A percentile compares a stretch with the other conserved stretches of the same genome.
Evolutionary conservation across 2,329 filamentous ascomycete genomes (phyloP).

Genomic region (Nothophoma quercina): DNA sequence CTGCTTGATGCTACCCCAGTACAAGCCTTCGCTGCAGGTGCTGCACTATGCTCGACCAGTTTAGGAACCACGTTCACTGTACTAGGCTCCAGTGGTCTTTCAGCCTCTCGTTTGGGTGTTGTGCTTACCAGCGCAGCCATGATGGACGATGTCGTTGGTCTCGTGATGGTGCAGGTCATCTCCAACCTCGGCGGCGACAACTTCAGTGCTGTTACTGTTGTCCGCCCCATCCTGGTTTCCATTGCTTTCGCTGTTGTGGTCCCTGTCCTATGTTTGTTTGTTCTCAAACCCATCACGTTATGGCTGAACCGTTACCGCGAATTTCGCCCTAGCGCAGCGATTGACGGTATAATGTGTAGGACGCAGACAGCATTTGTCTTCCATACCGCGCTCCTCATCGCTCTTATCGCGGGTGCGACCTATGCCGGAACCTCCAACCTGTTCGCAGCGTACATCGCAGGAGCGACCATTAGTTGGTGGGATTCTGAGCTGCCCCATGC

Average conservation of each 20-base stretch:
- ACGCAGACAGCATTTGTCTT: constrained; percentile 53
- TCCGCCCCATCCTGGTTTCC: constrained; percentile 62
- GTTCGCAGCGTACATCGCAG: constrained; percentile 67
- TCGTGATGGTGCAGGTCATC: constrained; percentile 80
- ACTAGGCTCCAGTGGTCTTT: constrained; percentile 66
- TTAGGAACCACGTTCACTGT: constrained; percentile 75
- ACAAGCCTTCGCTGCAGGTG: constrained; percentile 76
- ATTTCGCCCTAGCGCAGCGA: constrained; percentile 19
- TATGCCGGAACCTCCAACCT: constrained; percentile 70
- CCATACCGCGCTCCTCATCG: constrained; percentile 61
- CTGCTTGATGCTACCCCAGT: constrained; percentile 61
- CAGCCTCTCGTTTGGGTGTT: constrained; percentile 63
- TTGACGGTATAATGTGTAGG: constrained; percentile 36
- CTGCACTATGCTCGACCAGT: constrained; percentile 76
- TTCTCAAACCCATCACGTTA: constrained; percentile 54
- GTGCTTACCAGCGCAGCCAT: constrained; percentile 77
- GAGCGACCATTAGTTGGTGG: constrained; percentile 68
- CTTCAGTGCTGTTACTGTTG: constrained; percentile 53
- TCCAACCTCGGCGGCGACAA: constrained; percentile 64
- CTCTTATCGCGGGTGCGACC: constrained; percentile 58
- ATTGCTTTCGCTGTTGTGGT: constrained; percentile 60
- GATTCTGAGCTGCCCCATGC: constrained; percentile 51
- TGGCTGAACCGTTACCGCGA: constrained; percentile 45
- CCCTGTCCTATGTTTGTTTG: constrained; percentile 57
- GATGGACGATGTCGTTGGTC: constrained; percentile 80